A percentile compares a stretch with the other conserved stretches of the same genome.
These are phyloP conservation scores for Ceratocystis ficicola DNA, from an alignment of 2,329 filamentous ascomycete species.

Conservation along the genomic window DNA sequence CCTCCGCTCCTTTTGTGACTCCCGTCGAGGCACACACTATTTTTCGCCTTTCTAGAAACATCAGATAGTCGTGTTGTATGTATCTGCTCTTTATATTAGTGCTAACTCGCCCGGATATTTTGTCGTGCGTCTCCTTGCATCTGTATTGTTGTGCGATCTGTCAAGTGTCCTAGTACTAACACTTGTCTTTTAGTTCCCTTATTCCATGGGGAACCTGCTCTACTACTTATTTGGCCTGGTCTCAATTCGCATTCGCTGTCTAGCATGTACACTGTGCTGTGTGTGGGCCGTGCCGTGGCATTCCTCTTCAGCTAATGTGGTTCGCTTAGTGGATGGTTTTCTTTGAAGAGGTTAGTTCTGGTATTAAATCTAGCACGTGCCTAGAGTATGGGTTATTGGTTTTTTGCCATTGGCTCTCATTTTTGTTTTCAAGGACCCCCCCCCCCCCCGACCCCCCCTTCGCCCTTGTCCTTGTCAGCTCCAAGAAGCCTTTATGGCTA, in stretches of 20 bases:
- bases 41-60: background rate
- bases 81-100: background rate
- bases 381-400: background rate
- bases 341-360: background rate
- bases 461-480: background rate
- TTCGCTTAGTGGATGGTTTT: background rate
- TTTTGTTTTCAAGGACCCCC: background rate
- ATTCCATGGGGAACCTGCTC: background rate
- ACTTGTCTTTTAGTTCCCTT: background rate
- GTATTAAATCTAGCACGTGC: background rate
- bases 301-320: background rate
- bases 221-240: background rate
- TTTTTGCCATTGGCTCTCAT: background rate
- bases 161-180: background rate
- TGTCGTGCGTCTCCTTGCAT: background rate
- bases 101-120: background rate
- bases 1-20: background rate
- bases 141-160: background rate
- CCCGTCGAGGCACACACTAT: background rate
- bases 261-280: background rate
- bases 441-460: background rate
- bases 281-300: background rate
- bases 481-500: background rate
- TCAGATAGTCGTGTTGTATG: no score
- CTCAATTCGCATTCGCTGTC: background rate